Percentiles rank a stretch among this genome's conserved stretches.
phyloP scores from a whole-genome alignment of 306 rosid genomes.

The Cucumis cinereus region DNA sequence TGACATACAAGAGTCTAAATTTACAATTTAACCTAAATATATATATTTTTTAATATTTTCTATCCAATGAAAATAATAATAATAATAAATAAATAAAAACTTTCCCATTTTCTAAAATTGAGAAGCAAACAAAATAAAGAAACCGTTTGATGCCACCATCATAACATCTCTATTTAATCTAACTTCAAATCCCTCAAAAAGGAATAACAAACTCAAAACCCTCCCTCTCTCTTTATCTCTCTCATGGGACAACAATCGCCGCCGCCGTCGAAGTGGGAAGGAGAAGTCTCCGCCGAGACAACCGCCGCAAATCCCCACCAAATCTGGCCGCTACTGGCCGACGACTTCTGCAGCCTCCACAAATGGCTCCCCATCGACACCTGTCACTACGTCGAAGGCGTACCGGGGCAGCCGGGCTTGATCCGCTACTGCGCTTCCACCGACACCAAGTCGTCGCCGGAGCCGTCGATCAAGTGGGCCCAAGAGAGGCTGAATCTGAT shows the following conservation, averaged over 20 bases:
- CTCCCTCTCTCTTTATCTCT: background rate
- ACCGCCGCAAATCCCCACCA: background rate
- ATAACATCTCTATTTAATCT: too few species aligned
- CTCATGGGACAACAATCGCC: constrained; percentile 9
- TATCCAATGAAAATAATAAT: too few species aligned
- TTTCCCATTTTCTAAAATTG: too few species aligned
- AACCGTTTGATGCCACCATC: too few species aligned
- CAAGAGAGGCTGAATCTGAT: constrained; percentile 1
- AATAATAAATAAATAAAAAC: too few species aligned
- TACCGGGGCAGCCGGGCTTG: constrained; percentile 36
- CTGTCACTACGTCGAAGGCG: constrained; percentile 25
- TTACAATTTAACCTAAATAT: too few species aligned
- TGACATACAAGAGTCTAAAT: too few species aligned
- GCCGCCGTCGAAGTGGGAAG: constrained; percentile 30
- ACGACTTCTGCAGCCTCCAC: constrained; percentile 41
- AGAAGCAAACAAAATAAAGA: too few species aligned
- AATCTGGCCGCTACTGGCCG: constrained; percentile 20
- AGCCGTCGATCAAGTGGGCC: background rate
- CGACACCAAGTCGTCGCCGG: background rate
- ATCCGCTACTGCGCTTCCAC: constrained; percentile 28
- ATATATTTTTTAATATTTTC: too few species aligned
- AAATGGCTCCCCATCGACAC: constrained; percentile 32
- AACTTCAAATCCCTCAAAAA: too few species aligned
- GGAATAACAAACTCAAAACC: too few species aligned
- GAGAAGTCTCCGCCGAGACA: constrained; percentile 15